A percentile compares a stretch with the other conserved stretches of the same genome.
phyloP scores from a whole-genome alignment of 2,329 filamentous ascomycete genomes.

The Lecanicillium sp. region DNA sequence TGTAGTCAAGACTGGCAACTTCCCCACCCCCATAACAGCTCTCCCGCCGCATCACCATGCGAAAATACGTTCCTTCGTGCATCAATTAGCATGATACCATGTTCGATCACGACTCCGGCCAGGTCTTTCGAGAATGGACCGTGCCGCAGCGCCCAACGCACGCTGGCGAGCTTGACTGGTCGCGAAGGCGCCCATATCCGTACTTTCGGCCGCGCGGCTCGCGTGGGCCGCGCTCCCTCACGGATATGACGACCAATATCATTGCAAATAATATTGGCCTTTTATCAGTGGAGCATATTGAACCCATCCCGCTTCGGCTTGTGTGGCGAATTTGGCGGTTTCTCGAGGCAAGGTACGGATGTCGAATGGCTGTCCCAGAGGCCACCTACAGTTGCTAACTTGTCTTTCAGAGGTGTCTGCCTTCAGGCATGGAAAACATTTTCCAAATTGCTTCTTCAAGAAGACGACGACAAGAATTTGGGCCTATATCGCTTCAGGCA shows the following conservation, averaged over 20 bases:
- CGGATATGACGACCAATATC: slow-evolving; percentile 30
- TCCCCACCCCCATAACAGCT: neutral
- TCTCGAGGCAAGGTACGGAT: slow-evolving; percentile 27
- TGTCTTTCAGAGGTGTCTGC: slow-evolving; percentile 21
- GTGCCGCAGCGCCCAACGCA: slow-evolving; percentile 19
- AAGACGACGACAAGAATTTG: slow-evolving; percentile 25
- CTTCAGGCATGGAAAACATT: slow-evolving; percentile 34
- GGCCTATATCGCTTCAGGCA: slow-evolving; percentile 30
- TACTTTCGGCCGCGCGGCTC: slow-evolving; percentile 17
- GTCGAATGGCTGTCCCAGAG: neutral
- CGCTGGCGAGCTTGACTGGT: slow-evolving; percentile 25
- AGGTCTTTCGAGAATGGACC: slow-evolving; percentile 30
- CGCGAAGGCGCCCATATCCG: slow-evolving; percentile 21
- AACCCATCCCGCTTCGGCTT: slow-evolving; percentile 25
- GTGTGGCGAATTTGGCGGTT: slow-evolving; percentile 31
- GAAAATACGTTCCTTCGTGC: neutral
- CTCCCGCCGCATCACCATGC: neutral
- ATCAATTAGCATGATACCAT: slow-evolving; percentile 13
- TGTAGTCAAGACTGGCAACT: neutral
- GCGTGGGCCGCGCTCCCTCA: slow-evolving; percentile 27
- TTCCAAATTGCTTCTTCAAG: slow-evolving; percentile 23
- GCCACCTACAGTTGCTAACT: neutral
- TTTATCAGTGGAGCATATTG: slow-evolving; percentile 24
- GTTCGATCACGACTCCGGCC: slow-evolving; percentile 26
- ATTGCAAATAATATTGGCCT: slow-evolving; percentile 28